Percentiles rank a stretch among this genome's conserved stretches.
These are phyloP conservation scores for Fusarium denticulatum DNA, from an alignment of 2,329 filamentous ascomycete genomes.

Conservation along the genomic window DNA sequence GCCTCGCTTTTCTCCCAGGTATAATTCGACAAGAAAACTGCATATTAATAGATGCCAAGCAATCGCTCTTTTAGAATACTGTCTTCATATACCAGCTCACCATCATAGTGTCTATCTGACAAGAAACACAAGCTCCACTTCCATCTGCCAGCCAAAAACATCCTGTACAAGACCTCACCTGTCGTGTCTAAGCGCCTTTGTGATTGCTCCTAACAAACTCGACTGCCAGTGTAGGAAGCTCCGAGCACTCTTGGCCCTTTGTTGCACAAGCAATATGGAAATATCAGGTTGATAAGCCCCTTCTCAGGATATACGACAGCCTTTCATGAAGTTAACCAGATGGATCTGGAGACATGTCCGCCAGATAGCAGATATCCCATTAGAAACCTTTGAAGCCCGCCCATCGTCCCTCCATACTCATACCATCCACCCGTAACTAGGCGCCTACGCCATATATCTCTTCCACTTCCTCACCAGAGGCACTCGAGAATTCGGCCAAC, in stretches of 20 bases:
- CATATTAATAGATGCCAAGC: neutral
- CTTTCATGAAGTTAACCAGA: constrained; percentile 7
- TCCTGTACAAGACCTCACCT: neutral
- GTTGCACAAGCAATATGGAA: neutral
- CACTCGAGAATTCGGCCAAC: neutral
- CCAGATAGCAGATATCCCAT: neutral
- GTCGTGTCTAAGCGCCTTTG: neutral
- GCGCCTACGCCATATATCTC: neutral
- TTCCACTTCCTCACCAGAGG: neutral
- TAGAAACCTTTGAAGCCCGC: neutral
- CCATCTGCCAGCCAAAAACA: neutral
- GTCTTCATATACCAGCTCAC: neutral
- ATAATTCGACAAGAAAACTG: neutral
- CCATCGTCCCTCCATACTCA: neutral
- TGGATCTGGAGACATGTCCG: neutral
- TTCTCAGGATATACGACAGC: constrained; percentile 2
- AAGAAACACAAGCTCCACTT: neutral
- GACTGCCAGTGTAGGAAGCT: neutral
- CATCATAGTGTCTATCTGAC: neutral
- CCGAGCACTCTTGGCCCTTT: neutral
- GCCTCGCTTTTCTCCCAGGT: neutral
- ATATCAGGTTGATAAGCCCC: neutral
- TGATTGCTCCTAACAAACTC: no score
- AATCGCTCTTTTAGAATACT: neutral
- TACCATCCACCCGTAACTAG: neutral